Base-by-base conservation (phyloP, 1,139 yeast genomes). In the Suhomyces anneliseae region DNA sequence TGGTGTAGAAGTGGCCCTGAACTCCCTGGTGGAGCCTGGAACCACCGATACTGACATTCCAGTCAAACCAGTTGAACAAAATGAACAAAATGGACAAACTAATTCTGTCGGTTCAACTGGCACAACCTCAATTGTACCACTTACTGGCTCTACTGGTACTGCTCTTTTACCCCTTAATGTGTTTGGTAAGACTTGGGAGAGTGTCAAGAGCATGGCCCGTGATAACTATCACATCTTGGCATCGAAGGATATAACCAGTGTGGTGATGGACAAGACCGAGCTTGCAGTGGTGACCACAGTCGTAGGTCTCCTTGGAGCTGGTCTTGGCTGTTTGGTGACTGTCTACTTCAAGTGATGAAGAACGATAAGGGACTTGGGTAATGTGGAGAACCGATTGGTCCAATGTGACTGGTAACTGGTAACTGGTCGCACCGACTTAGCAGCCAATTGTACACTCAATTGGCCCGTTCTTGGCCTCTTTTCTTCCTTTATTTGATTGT, bases 181-280 rank as follows among this genome's bases (percentile, higher is more conserved):
- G 4, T 31, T 26, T 10, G 43, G 32, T 7, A 27, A 36, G 15
- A 41, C 52, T 6, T 67, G 68, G 69, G 36, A 43, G 3, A 55
- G 48, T 8, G 40, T 64, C 19, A 61, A 56, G 39, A 40, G 43
- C 1, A 43, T 50, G 2, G 27, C 60, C 15, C 26, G 38, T 5
- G 35, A 38, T 10, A 62, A 57, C 45, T 67, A 57, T 49, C 34
- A 44, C 9, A 56, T 61, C 3, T 48, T 66, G n/a, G 37, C 43
- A 8, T 59, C 68, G 6, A 55, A 58, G 10, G 55, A 56, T 6
- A 44, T 62, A 6, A 31, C 53, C 3, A 46, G 46, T 1, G 43
- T 68, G 10, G 58, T 59, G 43, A 48, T 69, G 38, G 57, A 59
- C 34, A 67, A 66, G 48, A 38, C 45, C 6, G 69, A 68, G 15